Conservation (phyloP, 2,329 filamentous ascomycete species). For the Neonectria neomacrospora region DNA sequence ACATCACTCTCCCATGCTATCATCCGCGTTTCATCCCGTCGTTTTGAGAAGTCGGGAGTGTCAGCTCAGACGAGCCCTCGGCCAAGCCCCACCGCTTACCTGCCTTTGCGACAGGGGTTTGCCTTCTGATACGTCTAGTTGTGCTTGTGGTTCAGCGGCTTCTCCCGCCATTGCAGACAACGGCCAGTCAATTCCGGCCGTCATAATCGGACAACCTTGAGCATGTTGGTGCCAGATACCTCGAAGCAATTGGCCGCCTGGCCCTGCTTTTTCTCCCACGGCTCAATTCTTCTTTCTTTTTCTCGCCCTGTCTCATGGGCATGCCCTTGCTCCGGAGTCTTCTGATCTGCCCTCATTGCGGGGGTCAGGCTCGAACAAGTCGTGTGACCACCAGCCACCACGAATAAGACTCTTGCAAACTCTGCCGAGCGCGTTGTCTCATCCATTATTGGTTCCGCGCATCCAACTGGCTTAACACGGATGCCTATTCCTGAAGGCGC, state of each 20-base stretch:
- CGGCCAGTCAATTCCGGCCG: background rate
- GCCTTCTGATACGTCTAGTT: constrained; percentile 5
- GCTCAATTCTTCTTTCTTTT: constrained; percentile 24
- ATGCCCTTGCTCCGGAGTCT: constrained; percentile 36
- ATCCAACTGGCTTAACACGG: constrained; percentile 14
- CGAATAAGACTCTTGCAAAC: constrained; percentile 27
- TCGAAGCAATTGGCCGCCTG: constrained; percentile 8
- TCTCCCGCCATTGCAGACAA: constrained; percentile 2
- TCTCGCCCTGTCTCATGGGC: constrained; percentile 10
- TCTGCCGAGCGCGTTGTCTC: constrained; percentile 32
- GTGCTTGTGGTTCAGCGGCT: background rate
- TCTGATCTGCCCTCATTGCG: constrained; percentile 39
- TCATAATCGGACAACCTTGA: background rate
- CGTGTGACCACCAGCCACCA: constrained; percentile 40
- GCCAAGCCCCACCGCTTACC: constrained; percentile 11
- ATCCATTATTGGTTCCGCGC: constrained; percentile 17
- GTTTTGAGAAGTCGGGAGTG: background rate
- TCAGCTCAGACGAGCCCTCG: constrained; percentile 9
- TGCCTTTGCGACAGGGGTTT: constrained; percentile 3
- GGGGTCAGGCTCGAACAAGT: constrained; percentile 33
- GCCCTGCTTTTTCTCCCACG: background rate
- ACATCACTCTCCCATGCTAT: background rate
- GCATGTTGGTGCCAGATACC: background rate
- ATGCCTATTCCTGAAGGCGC: constrained; percentile 39
- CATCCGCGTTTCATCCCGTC: constrained; percentile 1